Evolutionary conservation across 2,329 filamentous ascomycete species (phyloP).

Genomic region (Nemania sp.): DNA sequence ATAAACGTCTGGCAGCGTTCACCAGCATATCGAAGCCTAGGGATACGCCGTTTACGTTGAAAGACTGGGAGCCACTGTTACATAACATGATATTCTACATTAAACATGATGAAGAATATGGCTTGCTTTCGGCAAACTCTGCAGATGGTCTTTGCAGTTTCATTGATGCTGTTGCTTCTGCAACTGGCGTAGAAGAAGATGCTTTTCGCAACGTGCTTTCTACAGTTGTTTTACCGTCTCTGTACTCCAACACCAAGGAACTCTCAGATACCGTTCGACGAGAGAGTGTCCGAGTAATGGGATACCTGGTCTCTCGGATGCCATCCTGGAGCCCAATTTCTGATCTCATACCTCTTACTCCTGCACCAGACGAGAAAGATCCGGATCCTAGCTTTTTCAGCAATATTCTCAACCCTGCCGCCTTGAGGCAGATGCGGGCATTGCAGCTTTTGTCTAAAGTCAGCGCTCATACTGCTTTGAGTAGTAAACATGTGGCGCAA

Average conservation of each 20-base stretch:
- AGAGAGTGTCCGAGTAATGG: constrained; percentile 81
- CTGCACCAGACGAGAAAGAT: constrained; percentile 64
- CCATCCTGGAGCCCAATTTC: constrained; percentile 70
- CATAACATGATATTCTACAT: constrained; percentile 91
- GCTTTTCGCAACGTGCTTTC: constrained; percentile 64
- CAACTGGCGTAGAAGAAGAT: constrained; percentile 47
- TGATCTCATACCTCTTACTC: constrained; percentile 74
- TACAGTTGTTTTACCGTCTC: constrained; percentile 70
- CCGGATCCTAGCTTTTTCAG: constrained; percentile 79
- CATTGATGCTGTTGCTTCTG: constrained; percentile 64
- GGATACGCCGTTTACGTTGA: constrained; percentile 63
- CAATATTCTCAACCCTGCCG: constrained; percentile 88
- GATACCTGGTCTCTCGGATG: constrained; percentile 74
- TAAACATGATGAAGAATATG: constrained; percentile 83
- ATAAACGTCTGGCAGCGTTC: constrained; percentile 78
- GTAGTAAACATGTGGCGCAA: constrained; percentile 78
- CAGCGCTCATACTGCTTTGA: constrained; percentile 66
- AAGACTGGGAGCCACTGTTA: constrained; percentile 85
- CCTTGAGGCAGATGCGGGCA: constrained; percentile 82
- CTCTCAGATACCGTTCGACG: constrained; percentile 81
- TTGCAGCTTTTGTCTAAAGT: constrained; percentile 75
- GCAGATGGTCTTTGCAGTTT: constrained; percentile 81
- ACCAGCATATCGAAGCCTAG: constrained; percentile 67
- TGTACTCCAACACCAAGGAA: constrained; percentile 77
- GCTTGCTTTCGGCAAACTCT: constrained; percentile 78